Base-by-base conservation (phyloP, 208 protist species). In the Acanthamoeba castellanii region DNA sequence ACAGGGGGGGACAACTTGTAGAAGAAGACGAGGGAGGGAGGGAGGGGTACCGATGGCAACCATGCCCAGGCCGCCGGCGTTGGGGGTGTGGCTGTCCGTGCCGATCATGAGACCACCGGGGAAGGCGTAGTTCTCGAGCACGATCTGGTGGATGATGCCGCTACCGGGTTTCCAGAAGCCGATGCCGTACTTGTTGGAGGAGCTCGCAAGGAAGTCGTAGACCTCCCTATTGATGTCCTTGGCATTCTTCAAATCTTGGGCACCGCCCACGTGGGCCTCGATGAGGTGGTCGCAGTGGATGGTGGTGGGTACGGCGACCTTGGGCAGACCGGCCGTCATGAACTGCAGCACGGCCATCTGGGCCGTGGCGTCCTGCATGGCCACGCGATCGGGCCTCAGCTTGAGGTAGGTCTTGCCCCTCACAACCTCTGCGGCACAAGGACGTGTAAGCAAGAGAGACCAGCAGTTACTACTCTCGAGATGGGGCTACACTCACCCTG, bases 221-320 rank as follows among this genome's bases (percentile, higher is more conserved):
- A 98, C 98, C 85, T 98, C 85, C 85, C 95, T 95, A 45, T 97
- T 97, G 8, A 88, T 95, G 34, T 76, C 85, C 42, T 95, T 94
- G 50, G 96, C 97, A 55, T 27, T 27, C n/a, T 18, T 22, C 9
- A 98, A 94, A 97, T 98, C 98, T 22, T 64, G 47, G 7, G 42
- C 20, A 52, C 87, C 94, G 70, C 97, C 98, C 50, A 64, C 37
- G 64, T 96, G 34, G 34, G 97, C 98, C 94, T 98, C 95, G 93
- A 98, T 98, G 70, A 98, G 94, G 94, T 98, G 98, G 78, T 98
- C 98, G 93, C 98, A 98, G 92, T 98, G 98, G 92, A 98, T 97
- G 16, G 98, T 98, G 32, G 97, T 96, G 88, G 98, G 98, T 3
- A 98, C 98, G 22, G 96, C 97, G 18, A 94, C 95, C 72, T 97